Conservation (phyloP, 2,329 filamentous ascomycete genomes). For the Neurospora sp. region DNA sequence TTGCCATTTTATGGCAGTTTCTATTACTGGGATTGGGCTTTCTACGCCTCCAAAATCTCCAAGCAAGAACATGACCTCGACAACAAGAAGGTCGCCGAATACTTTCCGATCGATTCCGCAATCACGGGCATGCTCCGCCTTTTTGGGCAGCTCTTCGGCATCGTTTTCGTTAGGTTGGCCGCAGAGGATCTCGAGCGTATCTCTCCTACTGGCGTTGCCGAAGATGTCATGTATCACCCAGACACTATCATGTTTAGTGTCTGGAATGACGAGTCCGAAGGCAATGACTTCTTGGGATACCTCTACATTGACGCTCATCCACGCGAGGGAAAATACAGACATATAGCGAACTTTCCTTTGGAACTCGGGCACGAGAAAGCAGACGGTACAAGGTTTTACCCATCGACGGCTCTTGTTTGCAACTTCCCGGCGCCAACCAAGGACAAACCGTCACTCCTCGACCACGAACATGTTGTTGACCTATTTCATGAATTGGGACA, state of each 20-base stretch:
- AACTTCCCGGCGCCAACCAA: slow-evolving; percentile 76
- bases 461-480: slow-evolving; percentile 75
- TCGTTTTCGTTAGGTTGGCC: slow-evolving; percentile 66
- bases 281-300: slow-evolving; percentile 67
- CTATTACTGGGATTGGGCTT: slow-evolving; percentile 76
- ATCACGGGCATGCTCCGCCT: slow-evolving; percentile 73
- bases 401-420: slow-evolving; percentile 71
- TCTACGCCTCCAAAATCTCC: slow-evolving; percentile 71
- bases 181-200: slow-evolving; percentile 54
- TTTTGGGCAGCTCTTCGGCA: slow-evolving; percentile 73
- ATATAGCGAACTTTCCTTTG: slow-evolving; percentile 77
- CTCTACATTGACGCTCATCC: slow-evolving; percentile 76
- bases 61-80: slow-evolving; percentile 74
- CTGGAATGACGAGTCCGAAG: slow-evolving; percentile 67
- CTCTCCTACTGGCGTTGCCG: slow-evolving; percentile 56
- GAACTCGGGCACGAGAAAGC: slow-evolving; percentile 60
- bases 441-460: slow-evolving; percentile 68
- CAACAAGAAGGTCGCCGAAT: slow-evolving; percentile 71
- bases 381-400: slow-evolving; percentile 63
- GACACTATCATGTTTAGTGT: slow-evolving; percentile 78
- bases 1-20: slow-evolving; percentile 57
- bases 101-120: slow-evolving; percentile 68
- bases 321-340: slow-evolving; percentile 72
- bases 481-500: slow-evolving; percentile 72
- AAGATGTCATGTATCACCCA: slow-evolving; percentile 71